Base-by-base conservation (phyloP, 1,284 basidiomycete genomes). In the Austroboletus niveus region DNA sequence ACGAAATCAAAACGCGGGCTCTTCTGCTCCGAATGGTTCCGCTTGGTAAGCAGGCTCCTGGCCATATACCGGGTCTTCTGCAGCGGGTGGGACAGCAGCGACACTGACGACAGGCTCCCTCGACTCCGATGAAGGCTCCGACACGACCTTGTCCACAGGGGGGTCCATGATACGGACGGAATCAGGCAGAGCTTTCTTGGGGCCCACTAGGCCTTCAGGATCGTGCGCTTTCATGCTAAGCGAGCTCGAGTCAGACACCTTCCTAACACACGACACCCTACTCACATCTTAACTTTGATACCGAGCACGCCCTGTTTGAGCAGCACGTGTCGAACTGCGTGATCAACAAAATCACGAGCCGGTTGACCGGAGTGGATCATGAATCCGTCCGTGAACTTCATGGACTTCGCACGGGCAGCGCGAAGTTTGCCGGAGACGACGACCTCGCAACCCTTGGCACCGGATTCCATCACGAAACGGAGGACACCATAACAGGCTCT, bases 331-430 rank as follows among this genome's bases (percentile, higher is more conserved):
- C 97, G 87, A 68, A 98, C 95, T 57, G 97, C 97, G 69, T 94
- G 86, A 80, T 99, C 96, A 57, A 99, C 94, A 67, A 96, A 99
- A 74, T 99, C 97, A 57, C 87, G 80, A 52, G 87, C 89, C 65
- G 97, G 97, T 79, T 99, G 96, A 85, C 97, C 97, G 61, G 97
- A 98, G 87, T 99, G 97, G 74, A 99, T 96, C 94, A 99, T 98
- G 88, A 98, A 98, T 49, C 97, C 97, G 69, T 99, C 97, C 71
- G 95, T 98, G 82, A 99, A 99, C 79, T 99, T 99, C 97, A 99
- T 99, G 45, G 93, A 92, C 80, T 99, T 99, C 71, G 97, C 97
- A 85, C 95, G 94, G 64, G 97, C 97, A 66, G 96, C 97, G 74
- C 97, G 94, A 68, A 99, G 92, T 78, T 99, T 99, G 72, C 97